phyloP scores from a whole-genome alignment of 2,329 filamentous ascomycete species.

The Fusarium guadeloupense region DNA sequence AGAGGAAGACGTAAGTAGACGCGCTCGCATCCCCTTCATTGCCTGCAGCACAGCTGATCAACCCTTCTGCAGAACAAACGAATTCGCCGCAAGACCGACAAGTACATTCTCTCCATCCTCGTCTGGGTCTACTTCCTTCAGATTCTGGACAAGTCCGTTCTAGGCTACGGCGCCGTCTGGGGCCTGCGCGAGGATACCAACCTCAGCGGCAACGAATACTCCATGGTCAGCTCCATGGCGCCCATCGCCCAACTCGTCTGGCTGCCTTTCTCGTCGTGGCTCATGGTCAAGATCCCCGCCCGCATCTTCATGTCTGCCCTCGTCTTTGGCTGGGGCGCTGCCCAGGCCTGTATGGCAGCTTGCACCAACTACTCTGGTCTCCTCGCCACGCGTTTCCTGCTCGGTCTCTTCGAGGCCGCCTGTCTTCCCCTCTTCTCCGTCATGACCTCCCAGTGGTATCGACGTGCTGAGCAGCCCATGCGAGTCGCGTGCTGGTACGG shows the following conservation, averaged over 20 bases:
- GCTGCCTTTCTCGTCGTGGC: constrained; percentile 67
- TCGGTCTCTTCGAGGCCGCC: constrained; percentile 61
- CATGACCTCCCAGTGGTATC: constrained; percentile 60
- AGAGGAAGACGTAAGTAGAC: constrained; percentile 26
- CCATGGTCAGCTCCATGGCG: constrained; percentile 64
- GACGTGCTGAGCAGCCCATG: constrained; percentile 66
- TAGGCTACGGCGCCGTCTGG: constrained; percentile 67
- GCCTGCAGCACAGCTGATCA: rapidly evolving
- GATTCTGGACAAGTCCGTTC: constrained; percentile 66
- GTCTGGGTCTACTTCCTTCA: constrained; percentile 69
- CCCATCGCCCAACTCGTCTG: constrained; percentile 69
- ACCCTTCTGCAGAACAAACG: constrained; percentile 42
- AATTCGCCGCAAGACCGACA: constrained; percentile 70
- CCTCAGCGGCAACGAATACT: constrained; percentile 64
- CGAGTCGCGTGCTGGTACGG: constrained; percentile 74
- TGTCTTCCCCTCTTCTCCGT: constrained; percentile 59
- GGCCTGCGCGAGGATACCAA: constrained; percentile 60
- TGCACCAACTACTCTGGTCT: constrained; percentile 59
- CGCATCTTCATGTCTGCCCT: constrained; percentile 65
- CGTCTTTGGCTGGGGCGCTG: constrained; percentile 56
- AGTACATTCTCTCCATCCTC: constrained; percentile 63
- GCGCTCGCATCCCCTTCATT: not conserved
- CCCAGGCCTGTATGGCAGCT: constrained; percentile 57
- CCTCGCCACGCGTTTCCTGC: constrained; percentile 59
- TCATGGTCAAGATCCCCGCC: constrained; percentile 70